phyloP scores from a whole-genome alignment of 257 asterid genomes.

The Avicennia marina region DNA sequence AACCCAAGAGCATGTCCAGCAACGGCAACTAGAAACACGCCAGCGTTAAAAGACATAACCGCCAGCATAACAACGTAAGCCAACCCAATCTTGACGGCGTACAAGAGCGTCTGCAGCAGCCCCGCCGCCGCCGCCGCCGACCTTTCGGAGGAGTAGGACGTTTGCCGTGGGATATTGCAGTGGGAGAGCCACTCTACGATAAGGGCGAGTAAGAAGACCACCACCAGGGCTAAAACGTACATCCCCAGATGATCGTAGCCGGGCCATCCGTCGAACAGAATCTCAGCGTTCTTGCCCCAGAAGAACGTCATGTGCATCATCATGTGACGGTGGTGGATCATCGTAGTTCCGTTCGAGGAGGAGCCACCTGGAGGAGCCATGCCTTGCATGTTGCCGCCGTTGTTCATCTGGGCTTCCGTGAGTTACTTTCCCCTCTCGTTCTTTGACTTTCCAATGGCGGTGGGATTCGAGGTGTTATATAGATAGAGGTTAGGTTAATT shows the following conservation, averaged over 20 bases:
- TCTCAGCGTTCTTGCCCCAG: conserved; percentile 77
- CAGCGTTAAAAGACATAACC: conserved; percentile 75
- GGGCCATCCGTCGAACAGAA: conserved; percentile 72
- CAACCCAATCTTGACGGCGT: conserved; percentile 47
- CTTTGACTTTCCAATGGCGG: too few species aligned
- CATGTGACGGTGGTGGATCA: conserved; percentile 40
- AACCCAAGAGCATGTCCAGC: conserved; percentile 61
- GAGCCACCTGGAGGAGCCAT: too few species aligned
- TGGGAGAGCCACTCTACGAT: conserved; percentile 59
- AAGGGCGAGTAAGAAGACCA: conserved; percentile 41
- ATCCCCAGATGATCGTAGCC: conserved; percentile 52
- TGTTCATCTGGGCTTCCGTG: too few species aligned
- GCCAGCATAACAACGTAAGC: conserved; percentile 79
- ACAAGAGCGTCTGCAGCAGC: conserved; percentile 39
- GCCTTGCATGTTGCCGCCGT: too few species aligned
- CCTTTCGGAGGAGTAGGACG: not conserved
- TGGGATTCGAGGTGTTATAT: too few species aligned
- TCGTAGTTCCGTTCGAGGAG: too few species aligned
- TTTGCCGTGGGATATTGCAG: conserved; percentile 29
- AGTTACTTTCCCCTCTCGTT: too few species aligned
- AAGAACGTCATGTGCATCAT: conserved; percentile 96
- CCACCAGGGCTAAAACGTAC: conserved; percentile 48
- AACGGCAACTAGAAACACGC: conserved; percentile 58
- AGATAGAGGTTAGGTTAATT: too few species aligned
- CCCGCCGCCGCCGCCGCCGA: conserved; percentile 24